Base-by-base conservation (phyloP, 371 early-diverging fungal species). In the Mucor sp. region DNA sequence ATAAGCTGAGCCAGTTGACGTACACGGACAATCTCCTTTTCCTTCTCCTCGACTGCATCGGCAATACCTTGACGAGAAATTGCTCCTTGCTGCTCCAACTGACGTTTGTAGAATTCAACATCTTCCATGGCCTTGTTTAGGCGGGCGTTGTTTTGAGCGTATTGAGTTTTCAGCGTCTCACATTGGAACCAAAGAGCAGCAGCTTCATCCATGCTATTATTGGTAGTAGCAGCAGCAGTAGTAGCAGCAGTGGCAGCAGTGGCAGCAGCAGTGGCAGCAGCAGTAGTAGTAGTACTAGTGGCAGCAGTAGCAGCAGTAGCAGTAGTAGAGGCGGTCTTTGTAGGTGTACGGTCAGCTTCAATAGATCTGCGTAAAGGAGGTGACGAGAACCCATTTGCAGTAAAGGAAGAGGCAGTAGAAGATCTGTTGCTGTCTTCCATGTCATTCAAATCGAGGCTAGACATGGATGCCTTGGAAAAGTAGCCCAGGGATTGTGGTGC, bases 161-260 rank as follows among this genome's bases (percentile, higher is more conserved):
- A 59, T 48, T 72, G 65, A 9, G 73, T 72, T 32, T 72, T 72
- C 17, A 72, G 47, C 6, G 73, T 60, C 21, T 72, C 73, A 15
- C 56, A 60, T 39, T 72, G 69, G 59, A 72, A 72, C 73, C 73
- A 72, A 32, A 72, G 72, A 28, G 62, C 30, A 30, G 72, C 68
- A 25, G 72, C 72, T 27, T 65, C 65, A 57, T 30, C 65, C 37
- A 37, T 37, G 4, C 37, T 37, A 12, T 37, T 37, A 14, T 14
- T 37, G 37, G 2, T 12, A 7, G 9, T 28, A n/a, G n/a, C n/a
- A 23, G 33, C 7, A 43, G 30, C 6, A 30, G 4, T 30, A 6
- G 30, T 2, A 30, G 30, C 30, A 30, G 30, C 30, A 30, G 6
- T 6, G 6, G 30, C 2, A 30, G 30, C 2, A 30, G 30, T 30